These are phyloP conservation scores for Metschnikowia orientalis DNA, from an alignment of 805 yeast species.

Conservation along the genomic window DNA sequence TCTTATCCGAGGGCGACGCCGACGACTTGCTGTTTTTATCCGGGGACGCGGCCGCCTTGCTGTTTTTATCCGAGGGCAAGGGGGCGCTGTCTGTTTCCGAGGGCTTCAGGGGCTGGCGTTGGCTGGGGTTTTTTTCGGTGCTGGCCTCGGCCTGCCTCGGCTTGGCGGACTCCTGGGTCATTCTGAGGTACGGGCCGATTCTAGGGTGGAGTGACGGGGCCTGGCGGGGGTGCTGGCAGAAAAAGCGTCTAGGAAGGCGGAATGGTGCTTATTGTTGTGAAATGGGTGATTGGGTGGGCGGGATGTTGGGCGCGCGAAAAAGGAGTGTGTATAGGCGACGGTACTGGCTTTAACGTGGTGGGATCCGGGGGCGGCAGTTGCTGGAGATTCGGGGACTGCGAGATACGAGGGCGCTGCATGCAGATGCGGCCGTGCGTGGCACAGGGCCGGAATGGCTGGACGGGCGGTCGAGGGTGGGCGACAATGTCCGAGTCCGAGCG, in stretches of 20 bases:
- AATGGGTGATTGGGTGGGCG: constrained; percentile 5
- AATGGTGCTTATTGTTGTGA: constrained; percentile 6
- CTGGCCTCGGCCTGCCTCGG: neutral
- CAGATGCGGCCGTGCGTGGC: neutral
- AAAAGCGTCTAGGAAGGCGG: too few relatives aligned
- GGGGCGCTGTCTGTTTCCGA: too few relatives aligned
- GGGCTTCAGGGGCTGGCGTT: too few relatives aligned
- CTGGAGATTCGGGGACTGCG: too few relatives aligned
- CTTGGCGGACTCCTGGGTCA: constrained; percentile 2
- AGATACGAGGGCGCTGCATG: neutral
- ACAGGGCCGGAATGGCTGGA: neutral
- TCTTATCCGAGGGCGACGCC: constrained; percentile 43
- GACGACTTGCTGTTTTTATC: constrained; percentile 25
- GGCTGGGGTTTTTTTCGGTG: neutral
- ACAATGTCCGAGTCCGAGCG: too few relatives aligned
- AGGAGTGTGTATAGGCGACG: constrained; percentile 5
- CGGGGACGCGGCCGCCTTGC: constrained; percentile 27
- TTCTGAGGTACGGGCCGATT: neutral
- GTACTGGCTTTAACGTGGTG: too few relatives aligned
- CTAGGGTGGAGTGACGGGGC: too few relatives aligned
- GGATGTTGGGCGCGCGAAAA: constrained; percentile 5
- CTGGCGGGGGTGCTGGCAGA: too few relatives aligned
- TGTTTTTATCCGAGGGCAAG: neutral
- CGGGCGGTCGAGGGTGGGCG: neutral
- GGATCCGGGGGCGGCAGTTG: too few relatives aligned